Base-by-base conservation (phyloP, 2,329 filamentous ascomycete genomes). In the Botrytis aclada region DNA sequence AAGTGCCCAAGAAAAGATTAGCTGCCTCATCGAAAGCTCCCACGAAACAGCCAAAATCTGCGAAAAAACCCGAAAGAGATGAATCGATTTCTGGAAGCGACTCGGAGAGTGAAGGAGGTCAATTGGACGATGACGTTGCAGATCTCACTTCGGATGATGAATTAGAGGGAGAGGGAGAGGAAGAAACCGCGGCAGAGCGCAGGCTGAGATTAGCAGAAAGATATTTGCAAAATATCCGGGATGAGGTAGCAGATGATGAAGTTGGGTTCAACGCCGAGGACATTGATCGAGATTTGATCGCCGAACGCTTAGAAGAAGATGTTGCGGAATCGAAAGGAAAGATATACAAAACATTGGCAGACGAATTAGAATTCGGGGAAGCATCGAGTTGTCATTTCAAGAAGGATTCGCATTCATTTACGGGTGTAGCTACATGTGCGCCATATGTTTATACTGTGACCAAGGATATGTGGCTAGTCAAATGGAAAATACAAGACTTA, bases 231-330 rank as follows among this genome's bases (percentile, higher is more conserved):
- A 97, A 97, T 81, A 90, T 98, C 75, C 90, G 92, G 79, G 88
- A 92, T 79, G 92, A 97, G 77, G 90, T 94, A 61, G 62, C 64
- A 76, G 92, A 97, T 78, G 92, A 94, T 76, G 65, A 51, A 32
- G 88, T 87, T 70, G 96, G 94, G 56, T 99, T 98, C 80, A 94
- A 99, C 83, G 96, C 96, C 12, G 94, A 92, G 78, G 93, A 98
- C 70, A 93, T 99, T 73, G 96, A 98, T 83, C 88, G 92, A 74
- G 96, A 99, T 80, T 84, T 98, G 78, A 95, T 99, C 79, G 94
- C 95, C 60, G 93, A 97, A 82, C 87, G 95, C 78, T 85, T 99
- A 78, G 90, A 95, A 82, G 94, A 98, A 83, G 96, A 98, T 81
- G 93, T 96, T 61, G 91, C 96, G 70, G 96, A 98, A 83, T 89